phyloP scores from a whole-genome alignment of 768 basidiomycete species.

The Boletus patriciae region DNA sequence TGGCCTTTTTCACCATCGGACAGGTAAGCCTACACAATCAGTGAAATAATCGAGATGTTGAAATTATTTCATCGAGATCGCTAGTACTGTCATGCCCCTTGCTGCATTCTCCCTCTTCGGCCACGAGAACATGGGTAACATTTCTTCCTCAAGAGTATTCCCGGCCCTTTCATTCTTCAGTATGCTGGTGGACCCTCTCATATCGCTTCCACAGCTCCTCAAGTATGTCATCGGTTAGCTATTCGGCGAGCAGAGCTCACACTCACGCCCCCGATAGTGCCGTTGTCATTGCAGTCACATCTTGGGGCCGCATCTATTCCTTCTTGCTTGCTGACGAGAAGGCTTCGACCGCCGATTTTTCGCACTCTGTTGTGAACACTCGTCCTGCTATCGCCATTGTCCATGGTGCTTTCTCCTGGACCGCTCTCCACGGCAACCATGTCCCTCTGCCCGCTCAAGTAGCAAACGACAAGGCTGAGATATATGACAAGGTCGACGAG shows the following conservation, averaged over 20 bases:
- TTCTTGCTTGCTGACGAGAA: slow-evolving; percentile 32
- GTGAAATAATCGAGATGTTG: background rate
- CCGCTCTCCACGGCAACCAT: slow-evolving; percentile 6
- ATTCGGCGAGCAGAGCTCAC: background rate
- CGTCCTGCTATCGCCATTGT: slow-evolving; percentile 20
- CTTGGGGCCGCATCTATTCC: slow-evolving; percentile 31
- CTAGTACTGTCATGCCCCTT: slow-evolving; percentile 33
- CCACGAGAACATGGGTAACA: slow-evolving; percentile 23
- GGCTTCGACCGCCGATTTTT: background rate
- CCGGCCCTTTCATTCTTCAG: slow-evolving; percentile 34
- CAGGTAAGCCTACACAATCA: slow-evolving; percentile 10
- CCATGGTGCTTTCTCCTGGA: slow-evolving; percentile 29
- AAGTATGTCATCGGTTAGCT: slow-evolving; percentile 15
- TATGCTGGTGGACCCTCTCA: slow-evolving; percentile 32
- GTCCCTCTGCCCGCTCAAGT: background rate
- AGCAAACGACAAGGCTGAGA: slow-evolving; percentile 6
- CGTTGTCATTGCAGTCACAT: slow-evolving; percentile 25
- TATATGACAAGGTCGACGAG: slow-evolving; percentile 3
- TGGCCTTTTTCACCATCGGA: slow-evolving; percentile 27
- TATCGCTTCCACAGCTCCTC: slow-evolving; percentile 30
- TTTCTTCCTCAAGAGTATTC: slow-evolving; percentile 25
- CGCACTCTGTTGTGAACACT: slow-evolving; percentile 7
- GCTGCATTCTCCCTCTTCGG: slow-evolving; percentile 34
- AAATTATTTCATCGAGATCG: slow-evolving; percentile 11
- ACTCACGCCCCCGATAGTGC: slow-evolving; percentile 14